These are phyloP conservation scores for Boletus tomentosulus DNA, from an alignment of 768 basidiomycete genomes.

Conservation along the genomic window DNA sequence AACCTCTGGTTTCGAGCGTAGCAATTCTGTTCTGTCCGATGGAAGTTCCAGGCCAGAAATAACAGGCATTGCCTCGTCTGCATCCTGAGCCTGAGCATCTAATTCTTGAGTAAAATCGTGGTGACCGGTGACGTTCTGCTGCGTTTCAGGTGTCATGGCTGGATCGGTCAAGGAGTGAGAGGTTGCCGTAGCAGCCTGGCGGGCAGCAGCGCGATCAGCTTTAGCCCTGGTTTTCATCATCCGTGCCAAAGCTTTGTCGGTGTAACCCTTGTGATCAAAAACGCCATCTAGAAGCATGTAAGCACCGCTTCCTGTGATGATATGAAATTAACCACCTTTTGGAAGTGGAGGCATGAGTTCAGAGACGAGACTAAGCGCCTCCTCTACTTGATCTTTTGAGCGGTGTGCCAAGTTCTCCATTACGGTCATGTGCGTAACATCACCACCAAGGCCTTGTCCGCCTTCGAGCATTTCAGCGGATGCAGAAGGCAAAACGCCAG, in stretches of 20 bases:
- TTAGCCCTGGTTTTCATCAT: constrained; percentile 82
- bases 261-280: constrained; percentile 88
- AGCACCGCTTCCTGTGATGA: not conserved
- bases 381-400: constrained; percentile 96
- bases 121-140: constrained; percentile 9
- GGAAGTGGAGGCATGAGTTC: constrained; percentile 93
- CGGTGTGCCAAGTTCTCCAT: constrained; percentile 96
- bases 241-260: constrained; percentile 76
- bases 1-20: constrained; percentile 69
- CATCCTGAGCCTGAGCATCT: constrained; percentile 41
- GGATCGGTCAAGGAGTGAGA: constrained; percentile 29
- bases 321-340: constrained; percentile 54
- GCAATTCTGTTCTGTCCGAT: constrained; percentile 65
- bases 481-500: constrained; percentile 82
- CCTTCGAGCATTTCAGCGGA: constrained; percentile 48
- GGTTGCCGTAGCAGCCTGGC: constrained; percentile 41
- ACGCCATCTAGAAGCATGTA: constrained; percentile 67
- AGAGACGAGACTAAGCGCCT: constrained; percentile 81
- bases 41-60: constrained; percentile 32
- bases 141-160: constrained; percentile 18
- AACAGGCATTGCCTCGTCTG: constrained; percentile 33
- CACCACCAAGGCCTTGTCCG: constrained; percentile 79
- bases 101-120: constrained; percentile 29
- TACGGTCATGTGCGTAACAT: constrained; percentile 93
- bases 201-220: constrained; percentile 70